phyloP scores from a whole-genome alignment of 1,139 yeast species.

The Candida tetrigidarum region DNA sequence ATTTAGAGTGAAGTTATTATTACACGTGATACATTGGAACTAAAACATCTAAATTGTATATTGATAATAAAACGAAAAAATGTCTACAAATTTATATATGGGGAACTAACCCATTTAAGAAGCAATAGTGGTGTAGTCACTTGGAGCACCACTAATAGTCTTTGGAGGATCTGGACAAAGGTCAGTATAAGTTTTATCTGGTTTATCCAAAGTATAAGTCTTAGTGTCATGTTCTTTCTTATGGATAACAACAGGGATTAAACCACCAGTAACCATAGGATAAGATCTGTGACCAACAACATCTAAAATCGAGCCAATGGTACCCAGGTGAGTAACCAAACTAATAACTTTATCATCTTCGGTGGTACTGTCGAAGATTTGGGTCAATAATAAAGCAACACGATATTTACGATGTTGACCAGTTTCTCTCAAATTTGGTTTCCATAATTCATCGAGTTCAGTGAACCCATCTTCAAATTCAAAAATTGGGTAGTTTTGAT shows the following conservation, averaged over 20 bases:
- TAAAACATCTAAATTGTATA: too few species aligned
- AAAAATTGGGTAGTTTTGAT: slow-evolving; percentile 25
- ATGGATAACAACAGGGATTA: slow-evolving; percentile 20
- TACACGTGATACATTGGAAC: too few species aligned
- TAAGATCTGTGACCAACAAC: slow-evolving; percentile 28
- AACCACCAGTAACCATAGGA: slow-evolving; percentile 17
- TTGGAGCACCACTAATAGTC: slow-evolving; percentile 14
- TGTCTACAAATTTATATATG: neutral
- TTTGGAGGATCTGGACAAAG: slow-evolving; percentile 19
- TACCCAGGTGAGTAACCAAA: slow-evolving; percentile 41
- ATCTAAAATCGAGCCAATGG: slow-evolving; percentile 34
- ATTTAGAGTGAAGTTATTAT: too few species aligned
- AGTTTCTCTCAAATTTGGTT: slow-evolving; percentile 14
- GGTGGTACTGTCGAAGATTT: slow-evolving; percentile 26
- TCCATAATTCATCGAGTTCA: slow-evolving; percentile 36
- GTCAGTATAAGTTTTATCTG: slow-evolving; percentile 20
- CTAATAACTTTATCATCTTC: slow-evolving; percentile 31
- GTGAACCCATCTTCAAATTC: slow-evolving; percentile 33
- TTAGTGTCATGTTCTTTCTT: slow-evolving; percentile 13
- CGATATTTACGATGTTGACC: slow-evolving; percentile 27
- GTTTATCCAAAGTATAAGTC: slow-evolving; percentile 17
- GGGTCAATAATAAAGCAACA: slow-evolving; percentile 33
- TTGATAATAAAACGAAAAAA: too few species aligned
- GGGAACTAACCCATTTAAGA: neutral
- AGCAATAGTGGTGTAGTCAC: slow-evolving; percentile 8